Base-by-base conservation (phyloP, 2,329 filamentous ascomycete species). In the Ascochyta fabae region DNA sequence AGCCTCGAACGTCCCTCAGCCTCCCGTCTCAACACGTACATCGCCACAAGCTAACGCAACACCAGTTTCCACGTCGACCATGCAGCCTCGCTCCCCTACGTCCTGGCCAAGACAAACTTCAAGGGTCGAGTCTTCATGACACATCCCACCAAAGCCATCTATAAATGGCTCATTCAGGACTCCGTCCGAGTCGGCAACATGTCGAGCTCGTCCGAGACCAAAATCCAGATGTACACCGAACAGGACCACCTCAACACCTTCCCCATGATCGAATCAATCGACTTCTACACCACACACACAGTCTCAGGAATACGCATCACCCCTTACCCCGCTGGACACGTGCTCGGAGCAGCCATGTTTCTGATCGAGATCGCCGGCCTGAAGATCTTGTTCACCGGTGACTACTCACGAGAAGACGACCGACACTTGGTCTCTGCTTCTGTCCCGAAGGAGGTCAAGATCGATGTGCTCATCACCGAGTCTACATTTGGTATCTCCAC, bases 141-240 rank as follows among this genome's bases (percentile, higher is more conserved):
- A 47, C 95, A 99, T 80, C 92, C 95, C 1, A 99, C 95, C 42
- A 98, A 99, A 77, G 95, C 95, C 67, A 99, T 99, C 74, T 99
- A 99, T 84, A 98, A 98, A 79, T 98, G 95, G 94, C 86, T 98
- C 47, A 97, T 98, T 60, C 92, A 96, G 76, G 95, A 99, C 77
- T 96, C 92, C 64, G 91, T 99, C 40, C 88, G 95, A 56, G 93
- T 99, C 27, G 89, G 69, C 84, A 95, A 82, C 82, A 91, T 71
- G 29, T 81, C 83, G 2, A 85, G 83, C 45, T 85, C 84, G 6
- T 85, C 85, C 3, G 84, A 87, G 66, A 84, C 86, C 60, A 81
- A 84, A 62, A 84, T 85, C 23, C 83, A 85, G 36, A 86, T 98
- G 41, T 99, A 97, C 75, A 97, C 92, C 1, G 95, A 99, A 77